Evolutionary conservation across 805 yeast species (phyloP).

Genomic region (Sungouiozyma intestinalis): DNA sequence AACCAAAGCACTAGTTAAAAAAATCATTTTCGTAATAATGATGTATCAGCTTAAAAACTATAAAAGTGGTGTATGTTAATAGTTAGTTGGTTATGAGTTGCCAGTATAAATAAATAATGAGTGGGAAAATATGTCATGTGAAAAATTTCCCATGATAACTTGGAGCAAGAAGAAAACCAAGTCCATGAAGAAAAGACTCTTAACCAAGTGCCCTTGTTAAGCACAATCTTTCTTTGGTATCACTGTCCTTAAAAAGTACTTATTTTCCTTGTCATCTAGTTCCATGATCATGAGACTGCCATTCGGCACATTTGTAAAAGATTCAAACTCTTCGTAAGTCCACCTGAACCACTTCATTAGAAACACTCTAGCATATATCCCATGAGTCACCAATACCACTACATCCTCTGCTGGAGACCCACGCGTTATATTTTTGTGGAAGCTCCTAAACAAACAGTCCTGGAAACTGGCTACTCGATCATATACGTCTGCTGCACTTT

Average conservation of each 20-base stretch:
- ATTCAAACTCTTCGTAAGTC: constrained; percentile 81
- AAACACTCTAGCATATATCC: constrained; percentile 90
- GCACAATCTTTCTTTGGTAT: constrained; percentile 31
- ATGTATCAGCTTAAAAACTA: too few relatives aligned
- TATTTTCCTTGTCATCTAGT: constrained; percentile 35
- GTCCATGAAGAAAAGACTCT: too few relatives aligned
- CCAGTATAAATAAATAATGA: too few relatives aligned
- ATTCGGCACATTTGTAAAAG: constrained; percentile 69
- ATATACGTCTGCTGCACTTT: constrained; percentile 90
- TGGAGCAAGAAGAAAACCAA: neutral
- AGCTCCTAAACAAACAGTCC: constrained; percentile 74
- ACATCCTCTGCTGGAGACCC: constrained; percentile 47
- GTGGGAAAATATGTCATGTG: too few relatives aligned
- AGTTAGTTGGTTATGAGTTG: too few relatives aligned
- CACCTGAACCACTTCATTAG: constrained; percentile 90
- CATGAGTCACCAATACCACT: constrained; percentile 82
- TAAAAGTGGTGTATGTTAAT: too few relatives aligned
- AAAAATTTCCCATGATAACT: neutral
- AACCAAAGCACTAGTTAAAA: too few relatives aligned
- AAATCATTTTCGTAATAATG: too few relatives aligned
- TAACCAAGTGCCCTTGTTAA: neutral
- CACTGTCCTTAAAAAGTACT: constrained; percentile 48
- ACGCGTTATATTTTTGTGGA: constrained; percentile 37
- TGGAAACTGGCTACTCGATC: constrained; percentile 85
- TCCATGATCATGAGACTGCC: constrained; percentile 77